Evolutionary conservation across 2,329 filamentous ascomycete genomes (phyloP).

Genomic region (Colletotrichum liriopes): DNA sequence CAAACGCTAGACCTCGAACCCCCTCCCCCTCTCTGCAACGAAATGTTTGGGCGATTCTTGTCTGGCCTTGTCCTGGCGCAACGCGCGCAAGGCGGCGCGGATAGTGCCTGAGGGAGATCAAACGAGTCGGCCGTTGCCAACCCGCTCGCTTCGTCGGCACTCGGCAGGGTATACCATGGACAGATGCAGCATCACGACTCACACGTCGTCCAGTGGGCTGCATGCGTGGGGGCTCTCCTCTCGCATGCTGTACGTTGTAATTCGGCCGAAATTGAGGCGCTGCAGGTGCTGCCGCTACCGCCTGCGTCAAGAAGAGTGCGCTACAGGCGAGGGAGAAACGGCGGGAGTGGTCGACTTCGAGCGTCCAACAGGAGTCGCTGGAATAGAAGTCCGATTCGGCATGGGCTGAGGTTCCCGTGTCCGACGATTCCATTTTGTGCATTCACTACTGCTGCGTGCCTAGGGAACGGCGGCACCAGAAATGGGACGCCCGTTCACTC

Average conservation of each 20-base stretch:
- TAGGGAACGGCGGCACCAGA: not conserved
- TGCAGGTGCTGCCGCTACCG: slow-evolving; percentile 5
- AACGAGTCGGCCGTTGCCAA: slow-evolving; percentile 18
- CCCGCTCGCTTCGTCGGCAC: slow-evolving; percentile 36
- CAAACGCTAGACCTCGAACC: slow-evolving; percentile 20
- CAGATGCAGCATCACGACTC: slow-evolving; percentile 23
- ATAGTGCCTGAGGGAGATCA: slow-evolving; percentile 25
- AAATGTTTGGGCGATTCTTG: slow-evolving; percentile 18
- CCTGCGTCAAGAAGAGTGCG: not conserved
- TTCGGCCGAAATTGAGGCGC: slow-evolving; percentile 15
- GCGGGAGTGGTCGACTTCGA: not conserved
- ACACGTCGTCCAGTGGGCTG: not conserved
- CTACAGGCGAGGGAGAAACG: not conserved
- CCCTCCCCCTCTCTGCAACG: not conserved
- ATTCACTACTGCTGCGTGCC: not conserved
- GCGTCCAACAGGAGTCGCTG: not conserved
- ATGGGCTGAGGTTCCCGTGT: slow-evolving; percentile 6
- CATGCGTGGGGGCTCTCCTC: slow-evolving; percentile 1
- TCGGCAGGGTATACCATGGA: slow-evolving; percentile 31
- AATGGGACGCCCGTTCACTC: slow-evolving; percentile 9
- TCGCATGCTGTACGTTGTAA: not conserved
- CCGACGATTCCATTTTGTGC: slow-evolving; percentile 17
- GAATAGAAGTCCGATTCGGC: slow-evolving; percentile 12
- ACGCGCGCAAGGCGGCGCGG: not conserved
- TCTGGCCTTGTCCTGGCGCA: slow-evolving; percentile 20